Conservation (phyloP, 768 basidiomycete genomes). For the Ephemerocybe angulata region DNA sequence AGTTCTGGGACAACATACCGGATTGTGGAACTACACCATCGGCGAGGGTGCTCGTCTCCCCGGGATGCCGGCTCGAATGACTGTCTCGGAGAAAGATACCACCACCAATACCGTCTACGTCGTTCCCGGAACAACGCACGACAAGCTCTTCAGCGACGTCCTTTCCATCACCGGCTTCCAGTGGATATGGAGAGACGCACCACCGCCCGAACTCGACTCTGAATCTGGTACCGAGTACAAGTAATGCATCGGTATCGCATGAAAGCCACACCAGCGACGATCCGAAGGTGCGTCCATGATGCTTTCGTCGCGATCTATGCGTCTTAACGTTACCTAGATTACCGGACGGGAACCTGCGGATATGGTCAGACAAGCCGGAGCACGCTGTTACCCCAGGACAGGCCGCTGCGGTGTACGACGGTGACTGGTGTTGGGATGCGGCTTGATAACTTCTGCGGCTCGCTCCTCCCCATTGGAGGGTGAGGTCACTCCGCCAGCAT, state of each 20-base stretch:
- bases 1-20: constrained; percentile 57
- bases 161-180: constrained; percentile 51
- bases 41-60: constrained; percentile 73
- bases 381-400: constrained; percentile 78
- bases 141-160: too few species aligned
- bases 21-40: constrained; percentile 82
- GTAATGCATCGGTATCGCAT: constrained; percentile 71
- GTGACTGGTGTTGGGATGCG: constrained; percentile 83
- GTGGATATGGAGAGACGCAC: constrained; percentile 74
- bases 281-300: constrained; percentile 39
- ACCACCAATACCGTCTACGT: constrained; percentile 65
- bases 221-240: constrained; percentile 39
- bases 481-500: too few species aligned
- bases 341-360: constrained; percentile 27
- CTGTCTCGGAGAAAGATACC: constrained; percentile 69
- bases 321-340: constrained; percentile 11
- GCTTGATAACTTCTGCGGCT: constrained; percentile 43
- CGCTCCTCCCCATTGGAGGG: too few species aligned
- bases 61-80: constrained; percentile 61
- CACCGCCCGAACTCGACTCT: constrained; percentile 43
- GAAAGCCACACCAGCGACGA: constrained; percentile 48
- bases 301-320: background rate
- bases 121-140: constrained; percentile 67
- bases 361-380: constrained; percentile 57
- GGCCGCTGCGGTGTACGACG: constrained; percentile 69